phyloP scores from a whole-genome alignment of 2,329 filamentous ascomycete genomes.

The Metarhizium sp. region DNA sequence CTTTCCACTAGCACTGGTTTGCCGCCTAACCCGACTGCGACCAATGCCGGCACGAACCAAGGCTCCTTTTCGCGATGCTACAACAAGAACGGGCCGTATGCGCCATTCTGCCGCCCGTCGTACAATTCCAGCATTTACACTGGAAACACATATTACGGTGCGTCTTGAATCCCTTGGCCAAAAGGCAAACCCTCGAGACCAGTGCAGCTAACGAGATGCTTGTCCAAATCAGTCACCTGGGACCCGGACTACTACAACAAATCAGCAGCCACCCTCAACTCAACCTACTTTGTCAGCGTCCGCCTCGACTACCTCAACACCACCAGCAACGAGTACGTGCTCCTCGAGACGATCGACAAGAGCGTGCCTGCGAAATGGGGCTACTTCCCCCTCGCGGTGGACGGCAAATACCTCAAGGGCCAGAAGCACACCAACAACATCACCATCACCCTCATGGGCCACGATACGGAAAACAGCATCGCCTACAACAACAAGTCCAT shows the following conservation, averaged over 20 bases:
- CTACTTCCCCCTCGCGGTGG: conserved; percentile 37
- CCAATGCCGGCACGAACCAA: conserved; percentile 25
- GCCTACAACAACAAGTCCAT: conserved; percentile 29
- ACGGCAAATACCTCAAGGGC: conserved; percentile 18
- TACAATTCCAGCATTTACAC: conserved; percentile 33
- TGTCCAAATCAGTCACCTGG: conserved; percentile 39
- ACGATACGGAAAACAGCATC: conserved; percentile 22
- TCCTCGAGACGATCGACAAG: conserved; percentile 24
- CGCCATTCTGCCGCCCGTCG: conserved; percentile 43
- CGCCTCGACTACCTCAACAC: conserved; percentile 27
- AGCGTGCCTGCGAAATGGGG: conserved; percentile 32
- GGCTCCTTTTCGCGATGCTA: conserved; percentile 42
- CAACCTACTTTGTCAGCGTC: conserved; percentile 15
- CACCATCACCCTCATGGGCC: conserved; percentile 32
- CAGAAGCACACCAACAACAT: conserved; percentile 29
- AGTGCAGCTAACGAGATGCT: background rate
- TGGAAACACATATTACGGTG: conserved; percentile 42
- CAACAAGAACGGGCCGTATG: conserved; percentile 35
- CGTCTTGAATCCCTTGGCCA: conserved; percentile 8
- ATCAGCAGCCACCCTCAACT: conserved; percentile 16
- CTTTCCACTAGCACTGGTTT: conserved; percentile 31
- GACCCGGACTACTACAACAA: conserved; percentile 41
- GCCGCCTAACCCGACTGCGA: conserved; percentile 35
- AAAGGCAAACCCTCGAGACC: background rate
- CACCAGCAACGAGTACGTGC: conserved; percentile 24